Percentiles rank a stretch among this genome's conserved stretches.
Conservation (phyloP, 2,329 filamentous ascomycete species). For the Penicillium freii region DNA sequence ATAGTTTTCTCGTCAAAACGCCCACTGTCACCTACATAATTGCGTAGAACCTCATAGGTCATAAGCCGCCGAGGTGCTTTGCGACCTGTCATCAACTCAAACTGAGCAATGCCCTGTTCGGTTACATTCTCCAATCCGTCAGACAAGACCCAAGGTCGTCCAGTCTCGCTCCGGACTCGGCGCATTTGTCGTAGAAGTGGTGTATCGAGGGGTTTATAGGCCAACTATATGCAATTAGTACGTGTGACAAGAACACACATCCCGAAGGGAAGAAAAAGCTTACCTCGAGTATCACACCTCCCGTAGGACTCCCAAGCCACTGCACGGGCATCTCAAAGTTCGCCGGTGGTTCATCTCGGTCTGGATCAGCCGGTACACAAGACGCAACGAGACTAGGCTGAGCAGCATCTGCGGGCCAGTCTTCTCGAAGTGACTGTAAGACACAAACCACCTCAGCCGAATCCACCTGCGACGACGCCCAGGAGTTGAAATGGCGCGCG, state of each 20-base stretch:
- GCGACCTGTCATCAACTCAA: slow-evolving; percentile 74
- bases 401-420: slow-evolving; percentile 64
- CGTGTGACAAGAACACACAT: slow-evolving; percentile 19
- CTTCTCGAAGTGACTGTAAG: slow-evolving; percentile 56
- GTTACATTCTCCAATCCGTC: slow-evolving; percentile 73
- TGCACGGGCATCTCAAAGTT: slow-evolving; percentile 67
- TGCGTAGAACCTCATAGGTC: slow-evolving; percentile 59
- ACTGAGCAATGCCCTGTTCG: slow-evolving; percentile 78
- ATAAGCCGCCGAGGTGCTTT: slow-evolving; percentile 69
- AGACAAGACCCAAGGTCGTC: slow-evolving; percentile 64
- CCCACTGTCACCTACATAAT: slow-evolving; percentile 38
- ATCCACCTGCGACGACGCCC: slow-evolving; percentile 41
- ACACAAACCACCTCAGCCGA: slow-evolving; percentile 48
- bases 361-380: slow-evolving; percentile 69
- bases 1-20: slow-evolving; percentile 42
- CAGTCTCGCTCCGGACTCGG: slow-evolving; percentile 55
- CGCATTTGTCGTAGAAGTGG: slow-evolving; percentile 68
- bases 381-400: slow-evolving; percentile 72
- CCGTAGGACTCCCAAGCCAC: slow-evolving; percentile 71
- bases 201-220: slow-evolving; percentile 71
- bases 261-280: not conserved
- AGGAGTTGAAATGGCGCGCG: slow-evolving; percentile 65
- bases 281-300: slow-evolving; percentile 72
- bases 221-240: slow-evolving; percentile 37
- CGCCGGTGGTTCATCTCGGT: slow-evolving; percentile 62